Percentiles rank a stretch among this genome's conserved stretches.
Evolutionary conservation across 108 stramenopile genomes (phyloP).

Genomic region (Ochromonas danica): DNA sequence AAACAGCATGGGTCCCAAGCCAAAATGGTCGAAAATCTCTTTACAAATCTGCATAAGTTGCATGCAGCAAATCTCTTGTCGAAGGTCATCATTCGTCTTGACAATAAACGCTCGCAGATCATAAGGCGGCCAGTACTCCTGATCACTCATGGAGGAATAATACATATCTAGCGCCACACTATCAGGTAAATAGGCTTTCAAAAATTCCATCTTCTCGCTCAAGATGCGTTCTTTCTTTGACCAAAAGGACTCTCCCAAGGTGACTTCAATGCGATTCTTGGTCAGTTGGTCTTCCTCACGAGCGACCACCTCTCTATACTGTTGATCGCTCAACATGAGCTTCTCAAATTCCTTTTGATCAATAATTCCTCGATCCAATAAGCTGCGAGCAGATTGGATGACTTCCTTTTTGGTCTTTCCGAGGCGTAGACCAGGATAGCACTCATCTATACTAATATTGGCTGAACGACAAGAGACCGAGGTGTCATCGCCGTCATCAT

Average conservation of each 20-base stretch:
- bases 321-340: constrained; percentile 44
- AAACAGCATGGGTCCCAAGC: constrained; percentile 70
- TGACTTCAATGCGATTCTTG: constrained; percentile 44
- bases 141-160: not conserved
- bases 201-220: constrained; percentile 71
- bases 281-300: constrained; percentile 44
- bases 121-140: constrained; percentile 65
- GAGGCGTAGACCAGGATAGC: too few relatives aligned
- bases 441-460: not conserved
- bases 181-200: not conserved
- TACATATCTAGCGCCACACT: not conserved
- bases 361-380: constrained; percentile 39
- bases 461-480: not conserved
- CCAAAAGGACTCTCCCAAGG: constrained; percentile 90
- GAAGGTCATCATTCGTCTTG: constrained; percentile 94
- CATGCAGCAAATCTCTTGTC: constrained; percentile 93
- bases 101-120: constrained; percentile 88
- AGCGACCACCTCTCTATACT: constrained; percentile 36
- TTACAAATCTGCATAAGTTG: constrained; percentile 87
- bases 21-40: constrained; percentile 82
- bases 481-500: not conserved
- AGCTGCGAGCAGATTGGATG: constrained; percentile 1
- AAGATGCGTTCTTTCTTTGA: constrained; percentile 80
- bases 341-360: constrained; percentile 47
- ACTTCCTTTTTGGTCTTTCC: not conserved